A percentile compares a stretch with the other conserved stretches of the same genome.
These are phyloP conservation scores for Ajuga chamaepitys DNA, from an alignment of 257 asterid genomes.

Conservation along the genomic window DNA sequence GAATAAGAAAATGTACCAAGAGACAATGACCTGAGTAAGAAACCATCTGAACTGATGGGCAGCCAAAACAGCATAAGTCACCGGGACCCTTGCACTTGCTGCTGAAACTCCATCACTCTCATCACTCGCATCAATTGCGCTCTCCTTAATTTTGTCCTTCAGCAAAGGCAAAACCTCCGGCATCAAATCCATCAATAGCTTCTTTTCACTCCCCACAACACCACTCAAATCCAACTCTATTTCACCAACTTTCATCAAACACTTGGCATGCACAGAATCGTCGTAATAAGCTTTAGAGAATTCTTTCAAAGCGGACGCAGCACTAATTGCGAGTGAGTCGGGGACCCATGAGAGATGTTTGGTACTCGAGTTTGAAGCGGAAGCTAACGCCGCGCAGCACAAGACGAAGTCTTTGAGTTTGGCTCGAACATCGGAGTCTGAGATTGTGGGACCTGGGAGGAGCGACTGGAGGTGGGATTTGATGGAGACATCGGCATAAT, in stretches of 20 bases:
- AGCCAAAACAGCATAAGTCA: constrained; percentile 71
- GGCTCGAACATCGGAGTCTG: constrained; percentile 18
- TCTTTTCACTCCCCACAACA: constrained; percentile 40
- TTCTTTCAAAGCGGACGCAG: constrained; percentile 40
- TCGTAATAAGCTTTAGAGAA: constrained; percentile 36
- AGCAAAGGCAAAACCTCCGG: constrained; percentile 53
- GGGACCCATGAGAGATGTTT: constrained; percentile 74
- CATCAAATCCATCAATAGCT: constrained; percentile 52
- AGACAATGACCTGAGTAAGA: constrained; percentile 50
- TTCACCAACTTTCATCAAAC: constrained; percentile 41
- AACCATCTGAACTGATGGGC: constrained; percentile 86
- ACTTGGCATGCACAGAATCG: constrained; percentile 19
- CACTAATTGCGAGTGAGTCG: constrained; percentile 33
- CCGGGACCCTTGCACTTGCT: constrained; percentile 76
- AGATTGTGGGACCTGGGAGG: constrained; percentile 27
- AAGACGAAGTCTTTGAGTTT: constrained; percentile 43
- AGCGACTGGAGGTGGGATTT: constrained; percentile 59
- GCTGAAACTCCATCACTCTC: constrained; percentile 58
- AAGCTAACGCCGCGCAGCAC: constrained; percentile 71
- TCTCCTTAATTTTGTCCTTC: constrained; percentile 61
- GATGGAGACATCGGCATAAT: constrained; percentile 43
- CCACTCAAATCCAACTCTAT: constrained; percentile 46
- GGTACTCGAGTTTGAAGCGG: constrained; percentile 45
- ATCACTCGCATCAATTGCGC: constrained; percentile 57
- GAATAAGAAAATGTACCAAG: neutral